phyloP scores from a whole-genome alignment of 2,329 filamentous ascomycete genomes.

The Botrytis pseudocinerea region DNA sequence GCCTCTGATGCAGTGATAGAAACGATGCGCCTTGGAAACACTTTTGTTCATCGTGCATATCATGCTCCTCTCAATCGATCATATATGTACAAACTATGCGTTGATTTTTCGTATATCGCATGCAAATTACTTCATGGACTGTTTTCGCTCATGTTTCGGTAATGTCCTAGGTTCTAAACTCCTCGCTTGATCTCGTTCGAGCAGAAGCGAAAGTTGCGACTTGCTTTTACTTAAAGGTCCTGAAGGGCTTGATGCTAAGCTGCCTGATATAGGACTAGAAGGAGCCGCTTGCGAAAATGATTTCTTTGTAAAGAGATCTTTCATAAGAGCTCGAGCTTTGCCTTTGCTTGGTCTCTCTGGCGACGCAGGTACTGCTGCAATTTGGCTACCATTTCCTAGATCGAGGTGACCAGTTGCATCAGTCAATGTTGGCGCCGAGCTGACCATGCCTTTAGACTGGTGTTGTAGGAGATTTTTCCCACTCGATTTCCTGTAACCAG shows the following conservation, averaged over 20 bases:
- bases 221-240: conserved; percentile 56
- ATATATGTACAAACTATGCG: conserved; percentile 21
- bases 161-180: conserved; percentile 35
- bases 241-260: conserved; percentile 30
- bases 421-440: conserved; percentile 35
- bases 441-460: conserved; percentile 33
- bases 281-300: conserved; percentile 25
- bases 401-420: conserved; percentile 34
- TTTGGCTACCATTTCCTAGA: conserved; percentile 23
- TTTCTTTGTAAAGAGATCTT: conserved; percentile 36
- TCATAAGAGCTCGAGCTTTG: conserved; percentile 34
- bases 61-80: background rate
- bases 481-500: conserved; percentile 19
- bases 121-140: conserved; percentile 16
- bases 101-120: conserved; percentile 1
- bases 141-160: conserved; percentile 15
- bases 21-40: conserved; percentile 16
- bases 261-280: conserved; percentile 19
- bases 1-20: conserved; percentile 18
- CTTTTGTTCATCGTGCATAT: conserved; percentile 22
- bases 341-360: conserved; percentile 20
- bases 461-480: conserved; percentile 28
- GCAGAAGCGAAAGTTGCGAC: conserved; percentile 59
- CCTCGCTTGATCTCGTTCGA: conserved; percentile 54
- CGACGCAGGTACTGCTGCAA: background rate